phyloP scores from a whole-genome alignment of 2,329 filamentous ascomycete species.

The Salinomyces thailandicus region DNA sequence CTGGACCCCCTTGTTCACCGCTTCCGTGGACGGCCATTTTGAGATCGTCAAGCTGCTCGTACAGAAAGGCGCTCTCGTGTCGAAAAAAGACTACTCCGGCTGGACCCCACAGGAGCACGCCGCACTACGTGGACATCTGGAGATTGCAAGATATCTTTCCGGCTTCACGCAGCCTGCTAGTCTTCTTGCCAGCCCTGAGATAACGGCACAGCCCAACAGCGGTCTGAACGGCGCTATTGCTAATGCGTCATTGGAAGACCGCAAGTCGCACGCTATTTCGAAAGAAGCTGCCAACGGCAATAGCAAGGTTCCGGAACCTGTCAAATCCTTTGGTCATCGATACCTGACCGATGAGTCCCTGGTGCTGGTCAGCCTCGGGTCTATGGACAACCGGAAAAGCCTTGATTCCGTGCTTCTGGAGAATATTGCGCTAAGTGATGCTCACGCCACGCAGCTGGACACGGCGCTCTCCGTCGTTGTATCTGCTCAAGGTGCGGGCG shows the following conservation, averaged over 20 bases:
- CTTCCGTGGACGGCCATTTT: conserved; percentile 77
- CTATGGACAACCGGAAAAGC: conserved; percentile 78
- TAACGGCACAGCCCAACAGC: conserved; percentile 13
- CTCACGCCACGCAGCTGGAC: conserved; percentile 85
- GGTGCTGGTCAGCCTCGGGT: conserved; percentile 83
- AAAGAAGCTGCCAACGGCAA: conserved; percentile 24
- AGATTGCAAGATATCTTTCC: conserved; percentile 61
- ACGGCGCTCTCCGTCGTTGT: conserved; percentile 88
- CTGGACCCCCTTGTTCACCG: conserved; percentile 93
- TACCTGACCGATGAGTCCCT: conserved; percentile 85
- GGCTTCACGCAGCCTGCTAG: conserved; percentile 39
- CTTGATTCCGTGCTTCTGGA: conserved; percentile 76
- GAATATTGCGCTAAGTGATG: conserved; percentile 73
- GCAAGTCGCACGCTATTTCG: conserved; percentile 29
- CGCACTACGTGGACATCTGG: conserved; percentile 75
- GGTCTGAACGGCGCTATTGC: conserved; percentile 9
- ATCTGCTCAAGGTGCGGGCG: conserved; percentile 71
- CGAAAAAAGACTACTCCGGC: conserved; percentile 69
- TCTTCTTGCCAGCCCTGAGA: conserved; percentile 20
- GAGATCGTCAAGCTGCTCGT: conserved; percentile 66
- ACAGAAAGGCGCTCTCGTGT: conserved; percentile 64
- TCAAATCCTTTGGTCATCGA: conserved; percentile 92
- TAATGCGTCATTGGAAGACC: conserved; percentile 41
- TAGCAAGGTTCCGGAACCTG: conserved; percentile 52
- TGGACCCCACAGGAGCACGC: conserved; percentile 95